Evolutionary conservation across 257 asterid genomes (phyloP).

Genomic region (Paulownia fortunei): DNA sequence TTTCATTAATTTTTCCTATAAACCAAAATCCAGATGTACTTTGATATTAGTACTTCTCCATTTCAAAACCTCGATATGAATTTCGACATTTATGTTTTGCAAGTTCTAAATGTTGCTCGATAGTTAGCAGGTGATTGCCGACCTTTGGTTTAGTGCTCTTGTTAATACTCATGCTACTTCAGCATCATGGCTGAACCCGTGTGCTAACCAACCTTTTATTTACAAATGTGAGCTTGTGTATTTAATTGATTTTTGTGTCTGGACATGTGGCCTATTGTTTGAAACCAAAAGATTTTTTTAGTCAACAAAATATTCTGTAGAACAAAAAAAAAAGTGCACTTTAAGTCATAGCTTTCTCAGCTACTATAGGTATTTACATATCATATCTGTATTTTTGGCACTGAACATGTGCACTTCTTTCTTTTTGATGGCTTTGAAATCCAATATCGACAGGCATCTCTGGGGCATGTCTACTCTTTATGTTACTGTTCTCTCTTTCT

Average conservation of each 20-base stretch:
- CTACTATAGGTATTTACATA: too few species aligned
- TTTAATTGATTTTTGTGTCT: background rate
- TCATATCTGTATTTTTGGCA: too few species aligned
- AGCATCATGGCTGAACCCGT: background rate
- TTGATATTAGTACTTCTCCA: background rate
- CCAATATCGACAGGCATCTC: background rate
- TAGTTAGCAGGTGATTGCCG: background rate
- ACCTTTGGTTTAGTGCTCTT: background rate
- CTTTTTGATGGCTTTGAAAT: background rate
- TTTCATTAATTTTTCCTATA: background rate
- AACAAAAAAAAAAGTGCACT: too few species aligned
- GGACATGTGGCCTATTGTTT: background rate
- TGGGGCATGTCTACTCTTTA: background rate
- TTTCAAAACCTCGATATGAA: background rate
- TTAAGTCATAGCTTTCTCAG: too few species aligned
- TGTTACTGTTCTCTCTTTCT: background rate
- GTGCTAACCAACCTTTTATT: background rate
- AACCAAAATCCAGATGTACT: background rate
- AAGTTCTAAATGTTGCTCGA: background rate
- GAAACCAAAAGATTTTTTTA: background rate
- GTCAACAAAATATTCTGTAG: background rate
- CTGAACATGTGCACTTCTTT: background rate
- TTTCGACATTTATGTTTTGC: background rate
- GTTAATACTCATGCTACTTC: background rate
- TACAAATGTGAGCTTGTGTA: background rate